Conservation (phyloP, 2,329 filamentous ascomycete genomes). For the Fusarium guadeloupense region DNA sequence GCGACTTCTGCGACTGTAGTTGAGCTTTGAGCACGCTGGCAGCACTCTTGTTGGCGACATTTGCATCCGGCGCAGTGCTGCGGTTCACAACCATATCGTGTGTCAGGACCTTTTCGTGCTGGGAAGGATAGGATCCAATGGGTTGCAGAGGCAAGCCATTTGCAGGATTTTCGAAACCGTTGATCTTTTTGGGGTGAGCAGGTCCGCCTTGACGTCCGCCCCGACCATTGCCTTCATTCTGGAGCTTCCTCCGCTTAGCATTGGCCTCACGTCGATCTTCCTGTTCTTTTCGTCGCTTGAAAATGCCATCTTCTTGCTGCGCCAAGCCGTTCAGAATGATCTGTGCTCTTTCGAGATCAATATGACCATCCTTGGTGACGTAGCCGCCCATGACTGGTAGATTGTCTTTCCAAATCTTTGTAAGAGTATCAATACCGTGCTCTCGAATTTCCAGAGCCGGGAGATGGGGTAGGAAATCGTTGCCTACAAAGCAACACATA, state of each 20-base stretch:
- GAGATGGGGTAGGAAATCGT: constrained; percentile 96
- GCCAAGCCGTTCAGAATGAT: constrained; percentile 87
- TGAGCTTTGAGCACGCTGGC: constrained; percentile 87
- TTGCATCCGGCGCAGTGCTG: constrained; percentile 71
- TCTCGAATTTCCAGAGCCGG: constrained; percentile 98
- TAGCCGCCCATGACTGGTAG: constrained; percentile 93
- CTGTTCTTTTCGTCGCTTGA: constrained; percentile 83
- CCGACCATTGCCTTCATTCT: constrained; percentile 61
- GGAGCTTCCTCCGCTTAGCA: constrained; percentile 79
- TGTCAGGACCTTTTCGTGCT: constrained; percentile 67
- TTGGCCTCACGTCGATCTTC: constrained; percentile 86
- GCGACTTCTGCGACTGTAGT: constrained; percentile 62
- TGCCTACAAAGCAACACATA: constrained; percentile 98
- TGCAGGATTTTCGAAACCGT: constrained; percentile 50
- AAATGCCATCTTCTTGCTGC: constrained; percentile 93
- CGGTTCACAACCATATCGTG: constrained; percentile 90
- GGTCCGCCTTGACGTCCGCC: constrained; percentile 32
- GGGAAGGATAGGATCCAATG: constrained; percentile 62
- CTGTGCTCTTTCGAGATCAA: constrained; percentile 87
- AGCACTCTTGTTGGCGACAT: constrained; percentile 91
- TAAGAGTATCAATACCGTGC: constrained; percentile 94
- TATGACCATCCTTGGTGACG: constrained; percentile 92
- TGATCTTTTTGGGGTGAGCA: constrained; percentile 31
- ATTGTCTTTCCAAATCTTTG: constrained; percentile 96
- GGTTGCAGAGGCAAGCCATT: constrained; percentile 48